Evolutionary conservation across 2,329 filamentous ascomycete genomes (phyloP).

Genomic region (Botrytis squamosa): DNA sequence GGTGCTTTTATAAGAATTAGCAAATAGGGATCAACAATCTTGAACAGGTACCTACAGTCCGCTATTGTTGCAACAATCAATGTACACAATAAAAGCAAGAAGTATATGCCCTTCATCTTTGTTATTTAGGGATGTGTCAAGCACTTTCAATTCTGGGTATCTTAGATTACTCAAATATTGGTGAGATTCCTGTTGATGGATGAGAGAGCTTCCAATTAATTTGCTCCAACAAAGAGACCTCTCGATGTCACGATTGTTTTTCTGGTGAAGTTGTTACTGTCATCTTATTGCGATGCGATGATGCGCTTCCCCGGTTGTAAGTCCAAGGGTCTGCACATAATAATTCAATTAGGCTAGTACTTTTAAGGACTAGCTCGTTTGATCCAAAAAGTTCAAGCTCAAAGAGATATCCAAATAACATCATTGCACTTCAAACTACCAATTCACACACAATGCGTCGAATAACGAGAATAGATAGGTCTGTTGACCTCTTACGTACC

Average conservation of each 20-base stretch:
- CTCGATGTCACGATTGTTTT: neutral
- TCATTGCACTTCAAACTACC: slow-evolving; percentile 4
- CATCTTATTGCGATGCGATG: neutral
- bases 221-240: neutral
- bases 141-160: neutral
- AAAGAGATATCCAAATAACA: slow-evolving; percentile 17
- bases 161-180: neutral
- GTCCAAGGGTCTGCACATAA: neutral
- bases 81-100: slow-evolving; percentile 19
- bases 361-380: slow-evolving; percentile 3
- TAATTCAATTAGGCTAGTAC: slow-evolving; percentile 23
- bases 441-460: slow-evolving; percentile 35
- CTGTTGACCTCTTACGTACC: slow-evolving; percentile 34
- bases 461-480: slow-evolving; percentile 36
- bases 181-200: neutral
- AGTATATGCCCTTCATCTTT: slow-evolving; percentile 15
- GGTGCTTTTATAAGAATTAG: slow-evolving; percentile 48
- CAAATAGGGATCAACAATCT: neutral
- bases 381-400: slow-evolving; percentile 26
- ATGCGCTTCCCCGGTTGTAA: slow-evolving; percentile 3
- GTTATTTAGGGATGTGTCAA: slow-evolving; percentile 1
- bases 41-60: slow-evolving; percentile 31
- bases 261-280: neutral
- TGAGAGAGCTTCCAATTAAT: neutral
- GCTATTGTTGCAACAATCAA: slow-evolving; percentile 33